Conservation (phyloP, 345 rosid genomes). For the Diplotaxis tenuifolia region DNA sequence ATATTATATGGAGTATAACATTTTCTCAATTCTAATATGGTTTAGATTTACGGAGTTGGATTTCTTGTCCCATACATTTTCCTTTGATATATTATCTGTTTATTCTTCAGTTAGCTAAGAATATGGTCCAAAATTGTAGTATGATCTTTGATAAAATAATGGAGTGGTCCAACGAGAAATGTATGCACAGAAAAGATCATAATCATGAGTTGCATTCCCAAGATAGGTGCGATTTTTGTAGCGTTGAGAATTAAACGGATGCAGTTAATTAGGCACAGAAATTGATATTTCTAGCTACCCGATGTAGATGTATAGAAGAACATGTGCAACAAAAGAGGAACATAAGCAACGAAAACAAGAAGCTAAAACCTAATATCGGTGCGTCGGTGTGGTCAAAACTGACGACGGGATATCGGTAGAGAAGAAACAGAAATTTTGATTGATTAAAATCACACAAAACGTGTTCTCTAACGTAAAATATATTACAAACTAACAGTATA, state of each 20-base stretch:
- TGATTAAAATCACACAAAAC: not conserved
- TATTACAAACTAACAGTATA: no score
- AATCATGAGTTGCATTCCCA: conserved; percentile 38
- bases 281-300: conserved; percentile 27
- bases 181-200: conserved; percentile 17
- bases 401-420: not conserved
- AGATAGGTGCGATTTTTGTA: conserved; percentile 25
- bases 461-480: no score
- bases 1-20: not conserved
- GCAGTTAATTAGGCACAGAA: conserved; percentile 17
- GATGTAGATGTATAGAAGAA: conserved; percentile 1
- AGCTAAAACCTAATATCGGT: conserved; percentile 8
- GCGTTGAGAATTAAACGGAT: conserved; percentile 36
- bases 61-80: conserved; percentile 20
- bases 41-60: conserved; percentile 7
- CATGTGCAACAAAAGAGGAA: conserved; percentile 7
- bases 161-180: conserved; percentile 36
- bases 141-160: not conserved
- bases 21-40: not conserved
- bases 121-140: conserved; percentile 22
- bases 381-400: conserved; percentile 30
- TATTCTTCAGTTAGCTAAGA: conserved; percentile 25
- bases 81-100: conserved; percentile 21
- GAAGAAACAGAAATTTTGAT: not conserved
- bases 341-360: not conserved